Evolutionary conservation across 345 rosid species (phyloP).

Genomic region (Eucalyptus dawsonii): DNA sequence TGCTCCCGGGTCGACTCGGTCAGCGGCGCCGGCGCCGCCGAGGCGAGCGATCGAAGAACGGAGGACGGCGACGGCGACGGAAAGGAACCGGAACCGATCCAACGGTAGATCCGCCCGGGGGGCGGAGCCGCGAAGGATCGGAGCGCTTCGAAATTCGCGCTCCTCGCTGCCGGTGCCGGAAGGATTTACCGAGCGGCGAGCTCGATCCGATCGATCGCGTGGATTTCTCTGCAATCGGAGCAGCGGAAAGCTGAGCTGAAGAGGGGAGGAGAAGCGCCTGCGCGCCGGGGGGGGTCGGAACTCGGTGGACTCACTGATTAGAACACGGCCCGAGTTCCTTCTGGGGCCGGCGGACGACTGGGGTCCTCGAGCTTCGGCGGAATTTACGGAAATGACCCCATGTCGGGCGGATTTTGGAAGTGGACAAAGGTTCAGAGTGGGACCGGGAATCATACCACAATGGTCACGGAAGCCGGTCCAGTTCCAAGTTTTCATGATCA

Average conservation of each 20-base stretch:
- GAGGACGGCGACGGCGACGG: neutral
- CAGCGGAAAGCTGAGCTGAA: too few species aligned
- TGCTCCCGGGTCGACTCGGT: neutral
- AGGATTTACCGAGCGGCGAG: neutral
- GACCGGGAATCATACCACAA: neutral
- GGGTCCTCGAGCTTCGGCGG: neutral
- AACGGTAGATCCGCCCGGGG: neutral
- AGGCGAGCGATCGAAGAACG: neutral
- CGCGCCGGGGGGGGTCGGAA: neutral
- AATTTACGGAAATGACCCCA: neutral
- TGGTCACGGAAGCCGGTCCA: fast-evolving
- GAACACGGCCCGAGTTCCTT: neutral
- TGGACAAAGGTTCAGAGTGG: neutral
- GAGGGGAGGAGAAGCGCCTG: too few species aligned
- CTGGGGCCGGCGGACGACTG: neutral
- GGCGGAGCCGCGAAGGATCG: neutral
- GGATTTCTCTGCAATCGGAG: neutral
- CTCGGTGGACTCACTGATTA: neutral
- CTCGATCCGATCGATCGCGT: neutral
- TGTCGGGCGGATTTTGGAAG: neutral
- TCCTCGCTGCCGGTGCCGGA: neutral
- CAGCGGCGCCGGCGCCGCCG: neutral
- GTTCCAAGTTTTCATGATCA: too few species aligned
- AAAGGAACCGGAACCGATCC: neutral
- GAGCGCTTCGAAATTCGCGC: neutral